Percentiles rank a stretch among this genome's conserved stretches.
Conservation (phyloP, 1,139 yeast genomes). For the Trichomonascaceae sp. region DNA sequence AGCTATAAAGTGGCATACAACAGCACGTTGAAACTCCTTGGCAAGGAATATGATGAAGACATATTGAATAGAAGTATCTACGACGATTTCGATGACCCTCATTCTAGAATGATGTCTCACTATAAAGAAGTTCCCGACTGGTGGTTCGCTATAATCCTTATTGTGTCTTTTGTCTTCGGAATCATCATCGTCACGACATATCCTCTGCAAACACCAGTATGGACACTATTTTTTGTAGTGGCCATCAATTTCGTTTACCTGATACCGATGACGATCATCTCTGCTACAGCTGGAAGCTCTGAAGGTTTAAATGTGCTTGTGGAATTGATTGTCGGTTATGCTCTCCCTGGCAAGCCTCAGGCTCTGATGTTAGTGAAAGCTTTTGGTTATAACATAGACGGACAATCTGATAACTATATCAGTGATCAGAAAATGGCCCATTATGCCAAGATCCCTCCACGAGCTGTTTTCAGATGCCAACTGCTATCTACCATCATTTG, state of each 20-base stretch:
- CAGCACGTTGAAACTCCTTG: not conserved
- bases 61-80: not conserved
- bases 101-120: slow-evolving; percentile 47
- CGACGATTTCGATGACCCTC: slow-evolving; percentile 51
- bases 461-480: slow-evolving; percentile 55
- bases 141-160: slow-evolving; percentile 46
- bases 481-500: slow-evolving; percentile 37
- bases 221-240: slow-evolving; percentile 53
- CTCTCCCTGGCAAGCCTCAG: slow-evolving; percentile 55
- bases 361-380: slow-evolving; percentile 55
- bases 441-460: slow-evolving; percentile 55
- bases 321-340: slow-evolving; percentile 54
- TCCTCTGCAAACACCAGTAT: slow-evolving; percentile 42
- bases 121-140: slow-evolving; percentile 61
- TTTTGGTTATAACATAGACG: slow-evolving; percentile 53
- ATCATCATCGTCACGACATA: slow-evolving; percentile 42
- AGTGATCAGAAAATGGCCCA: slow-evolving; percentile 55
- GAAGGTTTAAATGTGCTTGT: slow-evolving; percentile 52
- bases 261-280: slow-evolving; percentile 43
- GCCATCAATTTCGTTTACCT: slow-evolving; percentile 50
- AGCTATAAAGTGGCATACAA: slow-evolving; percentile 4
- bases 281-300: slow-evolving; percentile 48
- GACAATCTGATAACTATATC: slow-evolving; percentile 54
- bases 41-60: not conserved
- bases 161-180: slow-evolving; percentile 44